Percentiles rank a stretch among this genome's conserved stretches.
Conservation (phyloP, 345 rosid species). For the Pistacia integerrima region DNA sequence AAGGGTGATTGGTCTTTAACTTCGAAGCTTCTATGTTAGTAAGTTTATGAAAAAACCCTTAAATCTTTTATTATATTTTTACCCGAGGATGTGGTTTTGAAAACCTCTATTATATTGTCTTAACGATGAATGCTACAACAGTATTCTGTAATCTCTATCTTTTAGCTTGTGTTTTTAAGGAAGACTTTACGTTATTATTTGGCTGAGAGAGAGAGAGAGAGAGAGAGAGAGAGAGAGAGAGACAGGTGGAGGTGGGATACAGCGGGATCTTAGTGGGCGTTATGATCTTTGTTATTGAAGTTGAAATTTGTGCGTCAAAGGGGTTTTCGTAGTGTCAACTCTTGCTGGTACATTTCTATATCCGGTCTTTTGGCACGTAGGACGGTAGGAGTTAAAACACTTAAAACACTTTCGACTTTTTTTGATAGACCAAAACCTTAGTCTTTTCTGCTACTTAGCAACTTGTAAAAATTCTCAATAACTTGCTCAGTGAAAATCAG, state of each 20-base stretch:
- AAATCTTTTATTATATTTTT: neutral
- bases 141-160: neutral
- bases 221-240: neutral
- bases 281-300: constrained; percentile 17
- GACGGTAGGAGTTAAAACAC: neutral
- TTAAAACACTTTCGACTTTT: neutral
- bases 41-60: constrained; percentile 2
- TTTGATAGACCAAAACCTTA: constrained; percentile 10
- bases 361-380: constrained; percentile 28
- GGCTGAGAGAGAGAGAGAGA: constrained; percentile 11
- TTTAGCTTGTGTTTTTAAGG: neutral
- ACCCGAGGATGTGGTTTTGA: neutral
- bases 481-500: constrained; percentile 24
- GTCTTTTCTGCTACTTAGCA: constrained; percentile 22
- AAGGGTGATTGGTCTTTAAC: neutral
- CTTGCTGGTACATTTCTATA: constrained; percentile 1
- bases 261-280: constrained; percentile 29
- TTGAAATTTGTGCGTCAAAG: constrained; percentile 21
- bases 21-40: neutral
- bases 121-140: neutral
- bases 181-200: constrained; percentile 16
- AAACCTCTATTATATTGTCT: neutral
- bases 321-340: constrained; percentile 26
- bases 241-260: neutral
- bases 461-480: constrained; percentile 24